A percentile compares a stretch with the other conserved stretches of the same genome.
Conservation (phyloP, 441 rosid species). For the Syzygium malaccense region DNA sequence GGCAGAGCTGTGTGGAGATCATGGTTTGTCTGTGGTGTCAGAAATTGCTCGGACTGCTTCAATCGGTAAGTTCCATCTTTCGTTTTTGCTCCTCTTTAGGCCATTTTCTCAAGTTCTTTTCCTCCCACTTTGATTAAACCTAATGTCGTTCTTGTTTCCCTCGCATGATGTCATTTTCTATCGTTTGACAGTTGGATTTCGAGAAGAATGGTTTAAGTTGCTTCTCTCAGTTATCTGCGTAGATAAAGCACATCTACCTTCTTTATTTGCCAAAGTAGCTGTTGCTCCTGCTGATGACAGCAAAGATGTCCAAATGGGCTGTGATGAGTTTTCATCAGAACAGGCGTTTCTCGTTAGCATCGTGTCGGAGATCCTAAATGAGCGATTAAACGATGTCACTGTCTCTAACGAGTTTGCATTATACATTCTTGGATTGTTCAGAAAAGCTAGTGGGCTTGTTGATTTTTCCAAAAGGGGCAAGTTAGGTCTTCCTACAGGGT, state of each 20-base stretch:
- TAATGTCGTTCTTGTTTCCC: neutral
- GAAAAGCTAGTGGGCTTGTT: slow-evolving; percentile 27
- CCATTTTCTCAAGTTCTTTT: neutral
- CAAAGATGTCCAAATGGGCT: slow-evolving; percentile 4
- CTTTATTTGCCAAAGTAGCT: slow-evolving; percentile 30
- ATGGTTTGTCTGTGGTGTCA: slow-evolving; percentile 37
- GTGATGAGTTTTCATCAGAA: slow-evolving; percentile 29
- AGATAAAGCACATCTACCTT: slow-evolving; percentile 39
- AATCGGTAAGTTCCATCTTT: slow-evolving; percentile 22
- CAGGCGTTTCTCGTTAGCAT: slow-evolving; percentile 57
- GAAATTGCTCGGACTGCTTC: slow-evolving; percentile 46
- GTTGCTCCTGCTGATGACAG: neutral
- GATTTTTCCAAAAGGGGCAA: slow-evolving; percentile 25
- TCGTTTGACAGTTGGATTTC: slow-evolving; percentile 50
- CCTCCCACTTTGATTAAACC: neutral
- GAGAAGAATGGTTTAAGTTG: slow-evolving; percentile 72
- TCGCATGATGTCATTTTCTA: neutral
- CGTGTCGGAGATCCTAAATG: slow-evolving; percentile 52
- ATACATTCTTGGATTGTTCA: slow-evolving; percentile 34
- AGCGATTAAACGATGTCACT: slow-evolving; percentile 31
- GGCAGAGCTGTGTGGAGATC: slow-evolving; percentile 32
- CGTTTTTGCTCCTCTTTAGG: neutral
- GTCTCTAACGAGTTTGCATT: slow-evolving; percentile 29
- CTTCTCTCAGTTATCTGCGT: slow-evolving; percentile 60
- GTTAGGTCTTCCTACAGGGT: slow-evolving; percentile 58